phyloP scores from a whole-genome alignment of 1,284 basidiomycete genomes.

The Fomitopsis betulina region DNA sequence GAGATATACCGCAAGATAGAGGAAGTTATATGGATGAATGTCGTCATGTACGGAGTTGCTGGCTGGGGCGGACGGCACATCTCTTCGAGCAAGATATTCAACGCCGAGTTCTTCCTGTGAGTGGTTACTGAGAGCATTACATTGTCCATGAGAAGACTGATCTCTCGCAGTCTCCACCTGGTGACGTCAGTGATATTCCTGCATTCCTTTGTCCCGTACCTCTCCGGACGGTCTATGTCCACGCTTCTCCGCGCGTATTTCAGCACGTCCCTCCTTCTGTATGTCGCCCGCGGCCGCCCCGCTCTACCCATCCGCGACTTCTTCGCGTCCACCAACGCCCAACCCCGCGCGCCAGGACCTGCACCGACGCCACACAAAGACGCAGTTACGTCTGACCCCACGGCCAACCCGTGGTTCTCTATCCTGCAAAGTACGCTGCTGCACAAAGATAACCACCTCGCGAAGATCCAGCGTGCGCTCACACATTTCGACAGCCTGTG shows the following conservation, averaged over 20 bases:
- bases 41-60: conserved; percentile 38
- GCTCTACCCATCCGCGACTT: conserved; percentile 32
- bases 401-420: conserved; percentile 52
- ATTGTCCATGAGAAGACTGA: background rate
- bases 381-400: conserved; percentile 28
- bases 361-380: conserved; percentile 29
- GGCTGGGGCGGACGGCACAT: conserved; percentile 25
- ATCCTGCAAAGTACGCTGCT: conserved; percentile 44
- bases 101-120: conserved; percentile 37
- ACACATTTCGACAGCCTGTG: conserved; percentile 22
- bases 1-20: conserved; percentile 39
- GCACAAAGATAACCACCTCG: conserved; percentile 60
- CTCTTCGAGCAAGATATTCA: conserved; percentile 27
- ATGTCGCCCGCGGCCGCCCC: conserved; percentile 34
- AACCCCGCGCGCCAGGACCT: conserved; percentile 13
- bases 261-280: conserved; percentile 29
- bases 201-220: conserved; percentile 27
- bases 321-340: conserved; percentile 19
- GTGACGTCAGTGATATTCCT: conserved; percentile 45
- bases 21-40: conserved; percentile 39
- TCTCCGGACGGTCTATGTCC: conserved; percentile 23
- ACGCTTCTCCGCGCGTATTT: conserved; percentile 38
- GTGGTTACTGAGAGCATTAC: conserved; percentile 5
- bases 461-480: conserved; percentile 55
- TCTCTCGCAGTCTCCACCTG: conserved; percentile 34